Percentiles rank a stretch among this genome's conserved stretches.
These are phyloP conservation scores for Aspergillus novoparasiticus DNA, from an alignment of 2,329 filamentous ascomycete species.

Conservation along the genomic window DNA sequence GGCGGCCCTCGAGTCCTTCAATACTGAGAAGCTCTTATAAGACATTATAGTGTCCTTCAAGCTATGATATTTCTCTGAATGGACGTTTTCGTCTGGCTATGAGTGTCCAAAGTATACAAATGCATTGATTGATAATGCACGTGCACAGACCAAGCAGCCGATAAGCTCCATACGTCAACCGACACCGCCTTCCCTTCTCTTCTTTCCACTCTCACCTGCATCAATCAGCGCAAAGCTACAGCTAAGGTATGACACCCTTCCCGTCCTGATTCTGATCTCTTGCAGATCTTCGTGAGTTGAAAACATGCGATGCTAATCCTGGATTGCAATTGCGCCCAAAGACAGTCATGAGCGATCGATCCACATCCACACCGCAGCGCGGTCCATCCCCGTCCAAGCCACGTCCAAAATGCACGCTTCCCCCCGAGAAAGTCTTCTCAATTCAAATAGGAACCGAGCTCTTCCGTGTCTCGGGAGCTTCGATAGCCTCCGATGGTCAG, in stretches of 20 bases:
- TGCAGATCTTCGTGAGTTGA: no score
- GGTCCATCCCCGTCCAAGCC: constrained; percentile 1
- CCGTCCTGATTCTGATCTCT: not conserved
- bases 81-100: no score
- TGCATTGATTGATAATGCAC: not conserved
- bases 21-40: no score
- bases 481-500: constrained; percentile 72
- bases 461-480: constrained; percentile 70
- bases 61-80: no score
- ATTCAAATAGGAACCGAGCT: constrained; percentile 70
- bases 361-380: not conserved
- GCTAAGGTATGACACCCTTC: not conserved
- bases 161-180: not conserved
- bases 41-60: no score
- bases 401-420: constrained; percentile 39
- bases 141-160: not conserved
- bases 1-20: no score
- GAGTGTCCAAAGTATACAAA: no score
- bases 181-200: not conserved
- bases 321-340: not conserved
- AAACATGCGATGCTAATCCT: not conserved
- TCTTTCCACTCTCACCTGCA: not conserved
- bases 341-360: constrained; percentile 1
- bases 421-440: constrained; percentile 65
- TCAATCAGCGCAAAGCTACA: not conserved